Conservation (phyloP, 108 stramenopile species). For the Fistulifera pelliculosa region DNA sequence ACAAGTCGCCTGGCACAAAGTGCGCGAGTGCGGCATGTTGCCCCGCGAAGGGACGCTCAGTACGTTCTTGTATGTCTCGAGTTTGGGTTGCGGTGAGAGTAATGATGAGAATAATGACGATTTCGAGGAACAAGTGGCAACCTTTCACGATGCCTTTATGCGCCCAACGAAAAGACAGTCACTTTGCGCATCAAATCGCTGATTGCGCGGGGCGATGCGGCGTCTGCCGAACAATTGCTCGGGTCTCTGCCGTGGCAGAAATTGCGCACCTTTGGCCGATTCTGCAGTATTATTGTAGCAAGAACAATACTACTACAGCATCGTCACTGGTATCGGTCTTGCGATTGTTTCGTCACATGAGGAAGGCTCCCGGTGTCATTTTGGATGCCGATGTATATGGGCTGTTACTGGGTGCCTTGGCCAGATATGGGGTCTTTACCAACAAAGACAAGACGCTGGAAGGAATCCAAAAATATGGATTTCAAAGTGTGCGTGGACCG, state of each 20-base stretch:
- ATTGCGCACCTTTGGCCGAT: slow-evolving; percentile 67
- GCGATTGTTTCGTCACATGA: slow-evolving; percentile 60
- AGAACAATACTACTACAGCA: too few relatives aligned
- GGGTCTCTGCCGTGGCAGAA: slow-evolving; percentile 20
- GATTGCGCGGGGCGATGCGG: slow-evolving; percentile 44
- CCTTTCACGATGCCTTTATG: slow-evolving; percentile 65
- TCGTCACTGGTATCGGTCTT: slow-evolving; percentile 23
- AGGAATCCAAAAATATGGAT: slow-evolving; percentile 41
- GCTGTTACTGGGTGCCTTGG: slow-evolving; percentile 47
- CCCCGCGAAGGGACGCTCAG: slow-evolving; percentile 28
- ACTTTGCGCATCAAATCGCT: slow-evolving; percentile 54
- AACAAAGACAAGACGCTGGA: slow-evolving; percentile 31
- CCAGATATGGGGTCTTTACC: slow-evolving; percentile 57
- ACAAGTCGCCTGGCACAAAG: slow-evolving; percentile 42
- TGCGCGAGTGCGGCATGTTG: slow-evolving; percentile 31
- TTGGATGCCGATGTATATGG: slow-evolving; percentile 71
- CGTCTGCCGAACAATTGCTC: slow-evolving; percentile 59
- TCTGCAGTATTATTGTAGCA: slow-evolving; percentile 44
- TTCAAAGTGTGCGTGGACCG: slow-evolving; percentile 35
- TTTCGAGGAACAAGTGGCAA: slow-evolving; percentile 40
- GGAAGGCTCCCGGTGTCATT: slow-evolving; percentile 25
- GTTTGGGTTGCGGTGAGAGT: too few relatives aligned
- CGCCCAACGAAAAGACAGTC: slow-evolving; percentile 69
- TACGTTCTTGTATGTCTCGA: slow-evolving; percentile 48
- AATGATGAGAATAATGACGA: slow-evolving; percentile 3